Evolutionary conservation across 208 protist genomes (phyloP).

Genomic region (Acanthamoeba healyi): DNA sequence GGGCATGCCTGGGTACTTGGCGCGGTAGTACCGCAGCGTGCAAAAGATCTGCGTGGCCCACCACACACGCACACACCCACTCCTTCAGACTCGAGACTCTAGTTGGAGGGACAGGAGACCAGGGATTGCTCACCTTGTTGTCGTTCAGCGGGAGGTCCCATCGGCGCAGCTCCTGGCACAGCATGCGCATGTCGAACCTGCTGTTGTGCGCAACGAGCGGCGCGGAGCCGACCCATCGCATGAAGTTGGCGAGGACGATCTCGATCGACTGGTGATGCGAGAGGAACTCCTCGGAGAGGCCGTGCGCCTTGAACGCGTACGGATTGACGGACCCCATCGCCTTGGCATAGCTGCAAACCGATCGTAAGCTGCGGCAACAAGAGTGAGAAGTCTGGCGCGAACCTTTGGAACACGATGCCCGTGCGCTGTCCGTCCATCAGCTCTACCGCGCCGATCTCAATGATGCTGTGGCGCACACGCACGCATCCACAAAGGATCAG

Average conservation of each 20-base stretch:
- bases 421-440: slow-evolving; percentile 81
- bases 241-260: slow-evolving; percentile 72
- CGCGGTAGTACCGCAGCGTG: slow-evolving; percentile 79
- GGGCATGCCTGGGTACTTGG: slow-evolving; percentile 19
- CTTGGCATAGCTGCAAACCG: slow-evolving; percentile 21
- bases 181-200: slow-evolving; percentile 80
- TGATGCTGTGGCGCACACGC: too few relatives aligned
- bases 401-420: slow-evolving; percentile 79
- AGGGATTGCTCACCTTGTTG: neutral
- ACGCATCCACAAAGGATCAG: too few relatives aligned
- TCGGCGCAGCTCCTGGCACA: slow-evolving; percentile 74
- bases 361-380: neutral
- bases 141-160: slow-evolving; percentile 23
- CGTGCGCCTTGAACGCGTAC: neutral
- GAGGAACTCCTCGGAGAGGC: slow-evolving; percentile 1
- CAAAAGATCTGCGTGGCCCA: slow-evolving; percentile 66
- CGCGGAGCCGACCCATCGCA: slow-evolving; percentile 77
- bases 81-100: too few relatives aligned
- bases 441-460: slow-evolving; percentile 83
- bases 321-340: slow-evolving; percentile 21
- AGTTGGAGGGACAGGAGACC: neutral
- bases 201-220: slow-evolving; percentile 80
- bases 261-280: slow-evolving; percentile 42
- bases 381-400: slow-evolving; percentile 1
- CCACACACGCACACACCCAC: neutral